Conservation (phyloP, 2,329 filamentous ascomycete genomes). For the Eutypa lata region DNA sequence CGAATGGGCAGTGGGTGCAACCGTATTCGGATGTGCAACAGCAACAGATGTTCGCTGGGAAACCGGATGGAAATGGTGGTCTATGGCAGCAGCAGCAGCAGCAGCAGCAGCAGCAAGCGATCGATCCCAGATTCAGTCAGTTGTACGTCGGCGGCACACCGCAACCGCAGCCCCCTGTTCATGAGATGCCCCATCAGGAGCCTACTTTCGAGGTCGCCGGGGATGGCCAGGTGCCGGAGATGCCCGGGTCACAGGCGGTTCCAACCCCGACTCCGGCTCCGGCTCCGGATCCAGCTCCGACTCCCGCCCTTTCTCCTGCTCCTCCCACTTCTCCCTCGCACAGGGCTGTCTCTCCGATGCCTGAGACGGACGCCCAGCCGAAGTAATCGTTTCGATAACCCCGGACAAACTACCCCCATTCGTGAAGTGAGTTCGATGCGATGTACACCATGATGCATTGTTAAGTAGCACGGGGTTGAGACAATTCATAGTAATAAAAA, state of each 20-base stretch:
- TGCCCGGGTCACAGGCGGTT: neutral
- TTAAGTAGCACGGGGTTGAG: no score
- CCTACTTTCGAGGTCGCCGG: neutral
- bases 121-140: neutral
- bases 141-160: neutral
- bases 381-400: no score
- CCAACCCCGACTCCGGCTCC: neutral
- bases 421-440: no score
- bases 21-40: neutral
- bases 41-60: neutral
- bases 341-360: no score
- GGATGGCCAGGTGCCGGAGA: neutral
- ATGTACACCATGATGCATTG: no score
- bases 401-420: no score
- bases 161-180: neutral
- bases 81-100: no score
- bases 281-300: neutral
- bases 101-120: neutral
- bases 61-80: no score
- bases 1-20: neutral
- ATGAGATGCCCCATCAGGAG: neutral
- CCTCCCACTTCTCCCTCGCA: no score
- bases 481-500: no score
- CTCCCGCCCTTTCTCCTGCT: no score
- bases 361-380: no score